phyloP scores from a whole-genome alignment of 2,329 filamentous ascomycete genomes.

The Stagonosporopsis rhizophila region DNA sequence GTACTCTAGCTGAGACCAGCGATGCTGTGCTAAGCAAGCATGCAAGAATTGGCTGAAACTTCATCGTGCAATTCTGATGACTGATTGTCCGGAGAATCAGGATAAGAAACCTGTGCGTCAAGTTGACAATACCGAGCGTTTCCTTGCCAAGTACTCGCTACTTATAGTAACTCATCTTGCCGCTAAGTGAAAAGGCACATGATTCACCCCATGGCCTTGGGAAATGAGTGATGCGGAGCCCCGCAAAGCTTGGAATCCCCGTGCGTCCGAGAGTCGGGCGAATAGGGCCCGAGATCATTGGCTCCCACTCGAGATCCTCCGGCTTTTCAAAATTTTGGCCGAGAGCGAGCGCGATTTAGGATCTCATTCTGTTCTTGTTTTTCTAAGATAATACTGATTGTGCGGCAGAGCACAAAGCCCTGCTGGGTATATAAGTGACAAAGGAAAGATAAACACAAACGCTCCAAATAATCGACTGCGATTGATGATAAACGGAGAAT shows the following conservation, averaged over 20 bases:
- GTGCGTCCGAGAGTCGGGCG: conserved; percentile 4
- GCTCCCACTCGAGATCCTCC: conserved; percentile 7
- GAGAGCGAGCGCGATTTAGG: not conserved
- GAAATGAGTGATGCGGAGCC: conserved; percentile 15
- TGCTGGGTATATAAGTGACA: not conserved
- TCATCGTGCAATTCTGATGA: not conserved
- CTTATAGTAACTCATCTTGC: conserved; percentile 2
- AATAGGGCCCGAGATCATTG: conserved; percentile 6
- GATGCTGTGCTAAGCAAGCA: not conserved
- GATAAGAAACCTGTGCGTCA: not conserved
- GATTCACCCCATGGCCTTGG: not conserved
- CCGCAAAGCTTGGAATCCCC: conserved; percentile 15
- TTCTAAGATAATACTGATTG: not conserved
- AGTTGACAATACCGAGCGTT: not conserved
- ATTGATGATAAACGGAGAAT: too few species aligned
- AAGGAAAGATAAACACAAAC: not conserved
- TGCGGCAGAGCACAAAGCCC: not conserved
- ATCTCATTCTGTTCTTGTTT: not conserved
- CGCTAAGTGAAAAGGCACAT: not conserved
- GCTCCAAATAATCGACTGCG: too few species aligned
- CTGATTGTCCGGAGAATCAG: too few species aligned
- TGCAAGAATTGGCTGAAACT: conserved; percentile 1
- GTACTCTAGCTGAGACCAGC: not conserved
- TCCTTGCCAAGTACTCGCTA: conserved; percentile 8
- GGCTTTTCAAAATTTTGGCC: not conserved